Conservation (phyloP, 192 early-diverging fungal species). For the Pilaira anomala region DNA sequence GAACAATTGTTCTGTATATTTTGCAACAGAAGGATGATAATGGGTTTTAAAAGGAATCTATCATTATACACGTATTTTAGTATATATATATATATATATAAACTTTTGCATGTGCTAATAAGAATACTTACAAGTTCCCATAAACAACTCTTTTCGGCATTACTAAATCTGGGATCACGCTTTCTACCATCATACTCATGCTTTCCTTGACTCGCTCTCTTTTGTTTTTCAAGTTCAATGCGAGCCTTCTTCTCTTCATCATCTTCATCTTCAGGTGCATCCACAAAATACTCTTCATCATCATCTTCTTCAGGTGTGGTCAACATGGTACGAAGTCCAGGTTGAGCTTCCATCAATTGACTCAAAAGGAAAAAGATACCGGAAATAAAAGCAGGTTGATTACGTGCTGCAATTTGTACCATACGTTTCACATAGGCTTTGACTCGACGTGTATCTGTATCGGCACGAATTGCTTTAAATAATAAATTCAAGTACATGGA, state of each 20-base stretch:
- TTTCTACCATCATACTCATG: slow-evolving; percentile 75
- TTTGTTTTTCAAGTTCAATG: slow-evolving; percentile 5
- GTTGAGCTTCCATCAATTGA: slow-evolving; percentile 53
- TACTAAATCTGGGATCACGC: slow-evolving; percentile 81
- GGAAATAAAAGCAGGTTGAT: slow-evolving; percentile 81
- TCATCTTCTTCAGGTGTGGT: slow-evolving; percentile 69
- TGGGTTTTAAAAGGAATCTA: slow-evolving; percentile 69
- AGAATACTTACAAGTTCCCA: slow-evolving; percentile 84
- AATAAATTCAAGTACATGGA: slow-evolving; percentile 93
- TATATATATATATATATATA: no score
- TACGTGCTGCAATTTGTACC: slow-evolving; percentile 71
- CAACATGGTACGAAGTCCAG: slow-evolving; percentile 62
- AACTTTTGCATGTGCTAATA: no score
- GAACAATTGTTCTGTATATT: slow-evolving; percentile 75
- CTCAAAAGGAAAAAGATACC: slow-evolving; percentile 81
- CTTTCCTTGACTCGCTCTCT: slow-evolving; percentile 3
- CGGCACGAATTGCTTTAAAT: slow-evolving; percentile 78
- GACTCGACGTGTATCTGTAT: slow-evolving; percentile 60
- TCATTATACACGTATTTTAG: slow-evolving; percentile 4
- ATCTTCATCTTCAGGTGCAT: slow-evolving; percentile 53
- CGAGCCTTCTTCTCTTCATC: slow-evolving; percentile 23
- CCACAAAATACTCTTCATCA: slow-evolving; percentile 59
- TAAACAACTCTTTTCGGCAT: slow-evolving; percentile 78
- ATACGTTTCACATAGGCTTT: slow-evolving; percentile 90
- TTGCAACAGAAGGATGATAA: slow-evolving; percentile 89